These are phyloP conservation scores for button mushroom (Agaricus bisporus) DNA, from an alignment of 768 basidiomycete species.

Conservation along the genomic window DNA sequence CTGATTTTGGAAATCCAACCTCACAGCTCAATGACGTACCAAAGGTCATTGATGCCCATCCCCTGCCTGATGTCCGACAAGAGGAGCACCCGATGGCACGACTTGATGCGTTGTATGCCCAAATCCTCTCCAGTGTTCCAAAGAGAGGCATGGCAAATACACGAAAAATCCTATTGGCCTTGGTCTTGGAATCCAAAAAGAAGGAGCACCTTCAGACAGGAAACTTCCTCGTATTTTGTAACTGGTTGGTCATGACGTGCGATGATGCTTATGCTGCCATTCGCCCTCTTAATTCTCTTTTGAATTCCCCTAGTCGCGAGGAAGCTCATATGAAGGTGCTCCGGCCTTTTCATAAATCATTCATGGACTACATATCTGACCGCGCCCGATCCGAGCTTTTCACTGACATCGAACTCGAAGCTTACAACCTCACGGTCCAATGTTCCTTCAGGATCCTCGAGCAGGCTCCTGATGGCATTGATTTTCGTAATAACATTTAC, in stretches of 20 bases:
- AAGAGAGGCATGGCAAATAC: slow-evolving; percentile 6
- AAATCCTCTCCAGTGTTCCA: no score
- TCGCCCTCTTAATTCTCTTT: neutral
- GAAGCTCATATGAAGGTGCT: neutral
- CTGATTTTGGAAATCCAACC: neutral
- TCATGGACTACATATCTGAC: neutral
- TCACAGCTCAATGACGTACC: neutral
- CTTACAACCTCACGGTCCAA: neutral
- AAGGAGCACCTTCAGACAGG: neutral
- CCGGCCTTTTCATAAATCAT: neutral
- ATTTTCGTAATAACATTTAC: no score
- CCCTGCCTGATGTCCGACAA: neutral
- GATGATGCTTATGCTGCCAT: neutral
- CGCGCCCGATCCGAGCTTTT: neutral
- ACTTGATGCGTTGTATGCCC: slow-evolving; percentile 7
- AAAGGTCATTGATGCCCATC: neutral
- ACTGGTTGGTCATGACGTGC: neutral
- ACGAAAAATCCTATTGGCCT: neutral
- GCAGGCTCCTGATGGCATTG: no score
- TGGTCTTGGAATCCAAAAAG: neutral
- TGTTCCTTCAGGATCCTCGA: neutral
- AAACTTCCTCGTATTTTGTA: neutral
- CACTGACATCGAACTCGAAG: neutral
- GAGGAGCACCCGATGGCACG: neutral
- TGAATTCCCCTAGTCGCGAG: neutral